phyloP scores from a whole-genome alignment of 164 flowering plant species.

The Umbellularia californica region DNA sequence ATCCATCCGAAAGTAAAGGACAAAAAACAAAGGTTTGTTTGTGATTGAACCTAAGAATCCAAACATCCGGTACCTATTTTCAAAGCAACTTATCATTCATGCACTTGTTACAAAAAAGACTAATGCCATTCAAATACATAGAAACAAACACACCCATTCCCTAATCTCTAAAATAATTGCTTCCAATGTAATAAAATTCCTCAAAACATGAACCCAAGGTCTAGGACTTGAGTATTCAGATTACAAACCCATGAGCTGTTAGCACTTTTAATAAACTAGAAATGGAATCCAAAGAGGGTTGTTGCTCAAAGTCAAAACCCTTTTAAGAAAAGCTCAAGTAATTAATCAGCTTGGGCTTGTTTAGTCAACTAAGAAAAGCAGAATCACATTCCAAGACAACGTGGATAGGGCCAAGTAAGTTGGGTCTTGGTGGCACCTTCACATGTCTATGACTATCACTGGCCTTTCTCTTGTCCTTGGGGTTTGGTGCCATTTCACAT shows the following conservation, averaged over 20 bases:
- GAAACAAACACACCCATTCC: not conserved
- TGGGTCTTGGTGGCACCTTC: not conserved
- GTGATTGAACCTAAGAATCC: not conserved
- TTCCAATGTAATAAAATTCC: too few relatives aligned
- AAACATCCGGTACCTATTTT: not conserved
- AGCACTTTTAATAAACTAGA: not conserved
- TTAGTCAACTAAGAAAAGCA: not conserved
- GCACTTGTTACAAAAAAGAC: not conserved
- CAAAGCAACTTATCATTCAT: not conserved
- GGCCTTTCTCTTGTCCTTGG: not conserved
- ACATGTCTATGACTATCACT: not conserved
- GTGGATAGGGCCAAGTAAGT: not conserved
- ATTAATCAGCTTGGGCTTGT: not conserved
- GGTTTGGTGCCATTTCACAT: not conserved
- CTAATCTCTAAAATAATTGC: not conserved
- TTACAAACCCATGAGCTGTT: not conserved
- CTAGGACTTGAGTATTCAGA: not conserved
- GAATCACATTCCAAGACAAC: slow-evolving; percentile 2
- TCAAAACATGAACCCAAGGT: too few relatives aligned
- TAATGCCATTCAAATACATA: not conserved
- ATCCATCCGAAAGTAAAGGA: not conserved
- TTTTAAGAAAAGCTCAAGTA: not conserved
- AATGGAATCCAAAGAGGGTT: not conserved
- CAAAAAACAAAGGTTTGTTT: not conserved
- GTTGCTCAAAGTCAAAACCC: slow-evolving; percentile 2